Evolutionary conservation across 768 basidiomycete species (phyloP).

Genomic region (Pholiota microspora): DNA sequence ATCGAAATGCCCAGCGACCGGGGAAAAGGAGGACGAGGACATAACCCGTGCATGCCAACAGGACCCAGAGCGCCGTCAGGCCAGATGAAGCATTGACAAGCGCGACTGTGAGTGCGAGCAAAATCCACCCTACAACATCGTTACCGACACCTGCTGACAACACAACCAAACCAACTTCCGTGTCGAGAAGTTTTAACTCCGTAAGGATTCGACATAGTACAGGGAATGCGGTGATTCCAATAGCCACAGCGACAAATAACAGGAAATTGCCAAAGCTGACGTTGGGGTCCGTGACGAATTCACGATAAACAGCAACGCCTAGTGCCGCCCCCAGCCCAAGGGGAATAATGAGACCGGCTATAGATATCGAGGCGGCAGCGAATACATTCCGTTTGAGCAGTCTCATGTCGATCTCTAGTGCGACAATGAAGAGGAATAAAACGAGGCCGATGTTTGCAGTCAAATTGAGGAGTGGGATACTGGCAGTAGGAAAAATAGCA

Average conservation of each 20-base stretch:
- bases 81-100: conserved; percentile 77
- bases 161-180: conserved; percentile 76
- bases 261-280: conserved; percentile 81
- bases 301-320: conserved; percentile 70
- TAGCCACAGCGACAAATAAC: conserved; percentile 81
- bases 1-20: conserved; percentile 59
- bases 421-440: conserved; percentile 81
- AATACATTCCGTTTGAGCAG: conserved; percentile 63
- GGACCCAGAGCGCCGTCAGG: conserved; percentile 75
- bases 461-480: conserved; percentile 62
- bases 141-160: conserved; percentile 84
- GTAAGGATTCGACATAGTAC: conserved; percentile 84
- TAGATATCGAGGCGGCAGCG: conserved; percentile 56
- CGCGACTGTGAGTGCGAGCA: conserved; percentile 84
- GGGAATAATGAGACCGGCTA: conserved; percentile 71
- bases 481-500: conserved; percentile 53
- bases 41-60: conserved; percentile 66
- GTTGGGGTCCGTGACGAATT: conserved; percentile 44
- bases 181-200: conserved; percentile 78
- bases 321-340: conserved; percentile 77
- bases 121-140: conserved; percentile 74
- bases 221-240: conserved; percentile 81
- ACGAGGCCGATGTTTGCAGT: conserved; percentile 76
- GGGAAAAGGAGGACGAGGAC: conserved; percentile 65
- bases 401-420: conserved; percentile 77